Conservation (phyloP, 371 early-diverging fungal species). For the Rhizopus sp. region DNA sequence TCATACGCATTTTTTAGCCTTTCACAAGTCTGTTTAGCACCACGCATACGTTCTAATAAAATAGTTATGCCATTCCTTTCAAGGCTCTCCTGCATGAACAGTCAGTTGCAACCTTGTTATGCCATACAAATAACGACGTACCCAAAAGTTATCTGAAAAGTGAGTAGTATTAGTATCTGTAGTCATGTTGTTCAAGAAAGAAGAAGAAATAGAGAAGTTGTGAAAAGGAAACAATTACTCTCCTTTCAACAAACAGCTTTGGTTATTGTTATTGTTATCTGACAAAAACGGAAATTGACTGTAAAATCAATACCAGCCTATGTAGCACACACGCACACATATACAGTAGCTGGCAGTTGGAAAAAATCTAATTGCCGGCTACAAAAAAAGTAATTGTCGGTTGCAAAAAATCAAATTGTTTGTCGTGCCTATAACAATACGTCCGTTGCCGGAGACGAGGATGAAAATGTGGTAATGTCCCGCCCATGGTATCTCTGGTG, state of each 20-base stretch:
- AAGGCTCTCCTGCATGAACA: constrained; percentile 20
- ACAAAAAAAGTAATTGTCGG: too few relatives aligned
- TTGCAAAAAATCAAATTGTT: too few relatives aligned
- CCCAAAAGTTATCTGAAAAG: constrained; percentile 11
- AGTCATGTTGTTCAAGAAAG: not conserved
- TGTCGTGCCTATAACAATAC: too few relatives aligned
- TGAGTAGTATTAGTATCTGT: not conserved
- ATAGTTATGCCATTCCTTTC: constrained; percentile 28
- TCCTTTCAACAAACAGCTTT: not conserved
- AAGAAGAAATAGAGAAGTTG: not conserved
- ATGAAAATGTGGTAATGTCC: too few relatives aligned
- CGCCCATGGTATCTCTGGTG: too few relatives aligned
- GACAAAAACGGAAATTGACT: too few relatives aligned
- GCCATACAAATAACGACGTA: not conserved
- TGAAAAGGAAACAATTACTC: not conserved
- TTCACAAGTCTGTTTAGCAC: constrained; percentile 33
- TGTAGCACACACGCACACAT: too few relatives aligned
- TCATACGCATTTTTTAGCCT: constrained; percentile 26
- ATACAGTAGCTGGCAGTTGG: constrained; percentile 8
- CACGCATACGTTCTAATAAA: constrained; percentile 28
- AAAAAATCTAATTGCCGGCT: constrained; percentile 7
- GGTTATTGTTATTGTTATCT: not conserved
- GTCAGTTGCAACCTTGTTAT: not conserved
- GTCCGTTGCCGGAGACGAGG: too few relatives aligned
- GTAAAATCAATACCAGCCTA: too few relatives aligned